A percentile compares a stretch with the other conserved stretches of the same genome.
Evolutionary conservation across 129 eudicot genomes (phyloP).

Genomic region (Lactuca sativa): DNA sequence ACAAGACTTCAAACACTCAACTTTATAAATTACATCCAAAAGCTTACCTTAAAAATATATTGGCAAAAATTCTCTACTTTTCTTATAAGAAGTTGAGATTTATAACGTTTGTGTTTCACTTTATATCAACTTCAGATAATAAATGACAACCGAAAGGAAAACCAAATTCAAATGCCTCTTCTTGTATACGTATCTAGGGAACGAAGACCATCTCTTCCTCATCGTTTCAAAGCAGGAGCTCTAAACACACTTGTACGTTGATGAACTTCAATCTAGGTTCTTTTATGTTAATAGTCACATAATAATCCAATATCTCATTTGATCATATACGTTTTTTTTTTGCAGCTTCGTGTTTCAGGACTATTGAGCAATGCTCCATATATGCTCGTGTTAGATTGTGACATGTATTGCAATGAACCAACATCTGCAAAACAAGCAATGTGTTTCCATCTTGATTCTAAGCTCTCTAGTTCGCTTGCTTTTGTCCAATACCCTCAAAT

Average conservation of each 20-base stretch:
- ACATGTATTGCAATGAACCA: slow-evolving; percentile 91
- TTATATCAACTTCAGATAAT: slow-evolving; percentile 41
- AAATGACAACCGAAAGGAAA: slow-evolving; percentile 43
- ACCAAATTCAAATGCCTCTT: slow-evolving; percentile 53
- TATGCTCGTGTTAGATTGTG: slow-evolving; percentile 75
- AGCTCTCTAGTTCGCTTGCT: slow-evolving; percentile 50
- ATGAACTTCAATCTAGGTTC: background rate
- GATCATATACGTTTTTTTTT: background rate
- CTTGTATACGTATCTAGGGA: slow-evolving; percentile 86
- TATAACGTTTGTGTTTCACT: background rate
- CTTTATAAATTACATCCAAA: background rate
- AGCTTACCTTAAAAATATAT: too few species aligned
- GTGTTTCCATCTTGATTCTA: slow-evolving; percentile 88
- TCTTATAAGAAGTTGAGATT: background rate
- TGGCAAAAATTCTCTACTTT: background rate
- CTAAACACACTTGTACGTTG: slow-evolving; percentile 69
- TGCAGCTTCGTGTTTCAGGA: slow-evolving; percentile 90
- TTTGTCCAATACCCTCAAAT: slow-evolving; percentile 80
- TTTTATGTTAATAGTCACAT: background rate
- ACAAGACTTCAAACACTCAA: background rate
- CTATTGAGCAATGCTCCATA: slow-evolving; percentile 73
- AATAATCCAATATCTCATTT: background rate
- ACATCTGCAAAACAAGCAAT: slow-evolving; percentile 84
- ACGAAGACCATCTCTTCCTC: slow-evolving; percentile 71
- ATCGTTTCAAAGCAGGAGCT: slow-evolving; percentile 93